Conservation (phyloP, 1,139 yeast species). For the Blastobotrys indianensis region DNA sequence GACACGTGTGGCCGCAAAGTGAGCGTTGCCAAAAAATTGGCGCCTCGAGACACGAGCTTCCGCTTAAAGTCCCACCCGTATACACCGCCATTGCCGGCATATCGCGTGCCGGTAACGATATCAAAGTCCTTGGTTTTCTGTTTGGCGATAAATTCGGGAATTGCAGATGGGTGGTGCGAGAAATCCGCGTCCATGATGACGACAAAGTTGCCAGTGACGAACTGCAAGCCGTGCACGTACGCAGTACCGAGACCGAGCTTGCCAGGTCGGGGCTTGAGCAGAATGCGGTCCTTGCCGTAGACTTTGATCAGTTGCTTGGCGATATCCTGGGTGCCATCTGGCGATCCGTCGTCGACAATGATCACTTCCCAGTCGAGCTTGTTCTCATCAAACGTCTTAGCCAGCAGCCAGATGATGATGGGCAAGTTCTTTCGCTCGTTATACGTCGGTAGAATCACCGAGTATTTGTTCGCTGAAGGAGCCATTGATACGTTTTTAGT, state of each 20-base stretch:
- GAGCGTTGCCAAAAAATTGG: constrained; percentile 70
- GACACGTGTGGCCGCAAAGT: constrained; percentile 68
- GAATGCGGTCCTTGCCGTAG: constrained; percentile 60
- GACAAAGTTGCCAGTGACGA: constrained; percentile 67
- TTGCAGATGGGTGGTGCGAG: constrained; percentile 72
- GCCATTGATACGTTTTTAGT: no score
- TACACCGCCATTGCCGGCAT: constrained; percentile 78
- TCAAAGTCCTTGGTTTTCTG: constrained; percentile 63
- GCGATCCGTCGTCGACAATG: constrained; percentile 76
- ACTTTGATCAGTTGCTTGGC: constrained; percentile 59
- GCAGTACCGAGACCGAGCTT: constrained; percentile 77
- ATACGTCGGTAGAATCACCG: constrained; percentile 74
- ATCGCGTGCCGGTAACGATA: constrained; percentile 81
- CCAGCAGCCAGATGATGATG: constrained; percentile 63
- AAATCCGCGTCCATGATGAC: constrained; percentile 85
- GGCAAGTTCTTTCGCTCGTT: constrained; percentile 68
- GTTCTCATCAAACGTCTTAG: constrained; percentile 59
- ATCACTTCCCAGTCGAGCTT: constrained; percentile 70
- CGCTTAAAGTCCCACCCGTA: constrained; percentile 84
- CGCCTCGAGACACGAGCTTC: constrained; percentile 73
- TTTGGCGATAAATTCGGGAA: constrained; percentile 66
- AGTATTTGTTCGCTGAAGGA: constrained; percentile 49
- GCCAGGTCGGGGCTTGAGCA: constrained; percentile 69
- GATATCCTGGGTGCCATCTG: constrained; percentile 75
- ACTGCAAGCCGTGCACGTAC: constrained; percentile 71